phyloP scores from a whole-genome alignment of 2,329 filamentous ascomycete species.

The Fusarium sp. region DNA sequence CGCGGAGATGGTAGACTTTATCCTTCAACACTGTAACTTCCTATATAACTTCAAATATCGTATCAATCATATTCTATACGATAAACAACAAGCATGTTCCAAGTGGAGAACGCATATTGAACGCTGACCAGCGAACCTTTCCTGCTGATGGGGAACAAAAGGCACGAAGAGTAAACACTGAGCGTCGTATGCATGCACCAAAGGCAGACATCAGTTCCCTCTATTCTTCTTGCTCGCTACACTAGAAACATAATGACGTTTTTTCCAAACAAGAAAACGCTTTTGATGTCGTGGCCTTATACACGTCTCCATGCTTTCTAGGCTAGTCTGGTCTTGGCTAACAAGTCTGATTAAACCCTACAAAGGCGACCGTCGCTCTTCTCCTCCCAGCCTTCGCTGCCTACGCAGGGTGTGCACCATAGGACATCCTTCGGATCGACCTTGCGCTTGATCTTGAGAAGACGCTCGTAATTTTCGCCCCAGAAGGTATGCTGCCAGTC shows the following conservation, averaged over 20 bases:
- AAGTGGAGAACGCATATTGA: not conserved
- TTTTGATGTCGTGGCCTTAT: not conserved
- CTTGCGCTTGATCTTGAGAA: conserved; percentile 54
- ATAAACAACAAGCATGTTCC: not conserved
- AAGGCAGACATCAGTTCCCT: not conserved
- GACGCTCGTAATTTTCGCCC: conserved; percentile 54
- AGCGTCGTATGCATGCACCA: not conserved
- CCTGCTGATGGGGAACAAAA: not conserved
- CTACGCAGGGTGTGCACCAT: conserved; percentile 57
- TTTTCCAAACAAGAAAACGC: not conserved
- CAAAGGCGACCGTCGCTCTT: conserved; percentile 5
- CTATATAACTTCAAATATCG: not conserved
- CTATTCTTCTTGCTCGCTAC: not conserved
- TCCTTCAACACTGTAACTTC: not conserved
- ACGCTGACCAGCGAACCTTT: not conserved
- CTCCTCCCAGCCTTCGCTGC: conserved; percentile 50
- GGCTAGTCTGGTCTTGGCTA: not conserved
- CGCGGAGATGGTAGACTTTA: not conserved
- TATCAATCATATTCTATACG: not conserved
- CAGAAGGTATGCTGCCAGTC: conserved; percentile 51
- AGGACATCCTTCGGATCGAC: conserved; percentile 58
- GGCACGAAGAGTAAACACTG: not conserved
- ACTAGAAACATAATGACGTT: not conserved
- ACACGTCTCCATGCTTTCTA: not conserved
- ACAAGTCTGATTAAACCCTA: not conserved